Conservation (phyloP, 1,284 basidiomycete genomes). For the Cystobasidium slooffiae region DNA sequence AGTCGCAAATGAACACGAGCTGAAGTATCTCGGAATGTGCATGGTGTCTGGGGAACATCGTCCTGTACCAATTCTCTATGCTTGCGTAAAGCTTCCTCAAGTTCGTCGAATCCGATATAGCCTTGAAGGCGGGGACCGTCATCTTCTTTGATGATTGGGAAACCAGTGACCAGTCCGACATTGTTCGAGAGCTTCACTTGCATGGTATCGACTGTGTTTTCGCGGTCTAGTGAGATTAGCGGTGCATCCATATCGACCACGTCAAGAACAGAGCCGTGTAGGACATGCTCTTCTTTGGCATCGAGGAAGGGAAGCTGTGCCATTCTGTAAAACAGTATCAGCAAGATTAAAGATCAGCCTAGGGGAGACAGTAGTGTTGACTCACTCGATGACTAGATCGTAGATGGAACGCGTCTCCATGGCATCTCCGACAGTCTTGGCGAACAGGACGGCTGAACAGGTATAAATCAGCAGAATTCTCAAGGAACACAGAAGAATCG, state of each 20-base stretch:
- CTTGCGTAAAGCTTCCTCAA: constrained; percentile 80
- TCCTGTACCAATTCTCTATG: constrained; percentile 53
- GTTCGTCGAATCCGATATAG: constrained; percentile 87
- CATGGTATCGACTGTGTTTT: constrained; percentile 73
- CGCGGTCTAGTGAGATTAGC: constrained; percentile 70
- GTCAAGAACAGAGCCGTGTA: constrained; percentile 45
- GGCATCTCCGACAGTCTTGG: constrained; percentile 70
- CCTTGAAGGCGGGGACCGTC: constrained; percentile 75
- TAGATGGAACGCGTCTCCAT: constrained; percentile 53
- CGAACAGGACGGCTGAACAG: constrained; percentile 72
- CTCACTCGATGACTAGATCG: constrained; percentile 87
- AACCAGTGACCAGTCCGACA: constrained; percentile 78
- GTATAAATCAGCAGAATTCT: background rate
- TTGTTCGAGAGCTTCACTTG: constrained; percentile 69
- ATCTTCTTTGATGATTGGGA: constrained; percentile 73
- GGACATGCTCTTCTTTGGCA: constrained; percentile 49
- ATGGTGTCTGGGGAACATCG: constrained; percentile 54
- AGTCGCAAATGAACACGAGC: constrained; percentile 56
- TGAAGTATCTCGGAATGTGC: constrained; percentile 61
- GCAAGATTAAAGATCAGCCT: too few species aligned
- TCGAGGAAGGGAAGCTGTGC: constrained; percentile 85
- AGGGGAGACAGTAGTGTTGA: constrained; percentile 5
- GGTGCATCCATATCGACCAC: constrained; percentile 66
- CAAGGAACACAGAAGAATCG: background rate
- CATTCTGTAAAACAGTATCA: too few species aligned